These are phyloP conservation scores for Lentinula lateritia DNA, from an alignment of 768 basidiomycete species.

Conservation along the genomic window DNA sequence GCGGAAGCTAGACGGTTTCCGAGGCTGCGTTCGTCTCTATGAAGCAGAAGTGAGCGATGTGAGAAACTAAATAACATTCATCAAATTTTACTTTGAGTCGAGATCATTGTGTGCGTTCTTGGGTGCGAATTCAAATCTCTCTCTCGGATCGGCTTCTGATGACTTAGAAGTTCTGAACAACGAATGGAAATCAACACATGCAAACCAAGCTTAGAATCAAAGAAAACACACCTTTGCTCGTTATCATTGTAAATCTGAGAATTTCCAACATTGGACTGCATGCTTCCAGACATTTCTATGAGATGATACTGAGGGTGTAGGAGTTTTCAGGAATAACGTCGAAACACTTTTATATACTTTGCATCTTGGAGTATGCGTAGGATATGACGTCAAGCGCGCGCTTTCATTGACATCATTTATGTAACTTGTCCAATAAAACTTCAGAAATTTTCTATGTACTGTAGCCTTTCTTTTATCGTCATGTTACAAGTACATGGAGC, in stretches of 20 bases:
- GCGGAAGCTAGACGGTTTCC: slow-evolving; percentile 30
- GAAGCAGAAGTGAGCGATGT: neutral
- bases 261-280: slow-evolving; percentile 49
- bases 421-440: neutral
- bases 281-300: slow-evolving; percentile 13
- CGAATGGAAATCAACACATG: neutral
- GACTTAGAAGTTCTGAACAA: slow-evolving; percentile 2
- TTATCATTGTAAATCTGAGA: slow-evolving; percentile 40
- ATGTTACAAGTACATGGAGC: neutral
- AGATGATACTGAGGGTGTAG: neutral
- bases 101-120: slow-evolving; percentile 31
- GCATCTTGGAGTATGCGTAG: neutral
- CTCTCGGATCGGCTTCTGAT: slow-evolving; percentile 10
- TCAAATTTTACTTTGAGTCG: slow-evolving; percentile 29
- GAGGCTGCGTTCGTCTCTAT: slow-evolving; percentile 39
- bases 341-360: neutral
- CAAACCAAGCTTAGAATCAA: neutral
- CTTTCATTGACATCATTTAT: neutral
- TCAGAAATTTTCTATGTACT: neutral
- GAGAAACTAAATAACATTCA: too few relatives aligned
- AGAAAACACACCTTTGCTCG: slow-evolving; percentile 35
- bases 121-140: slow-evolving; percentile 25
- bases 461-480: neutral
- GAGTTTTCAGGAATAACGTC: neutral
- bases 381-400: neutral